phyloP scores from a whole-genome alignment of 2,329 filamentous ascomycete species.

The Talaromyces sp. region DNA sequence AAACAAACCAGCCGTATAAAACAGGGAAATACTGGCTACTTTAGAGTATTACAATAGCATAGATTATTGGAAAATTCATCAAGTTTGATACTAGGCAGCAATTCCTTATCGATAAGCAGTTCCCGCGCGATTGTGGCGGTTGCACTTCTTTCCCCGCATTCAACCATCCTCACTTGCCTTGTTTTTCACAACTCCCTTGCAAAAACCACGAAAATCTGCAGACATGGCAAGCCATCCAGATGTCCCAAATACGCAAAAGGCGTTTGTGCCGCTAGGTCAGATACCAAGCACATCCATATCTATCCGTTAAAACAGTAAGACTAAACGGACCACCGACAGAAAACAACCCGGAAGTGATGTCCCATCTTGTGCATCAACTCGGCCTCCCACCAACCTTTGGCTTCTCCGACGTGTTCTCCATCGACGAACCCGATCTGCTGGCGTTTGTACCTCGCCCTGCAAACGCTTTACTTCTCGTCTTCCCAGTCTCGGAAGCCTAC shows the following conservation, averaged over 20 bases:
- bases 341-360: slow-evolving; percentile 87
- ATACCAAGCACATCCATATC: background rate
- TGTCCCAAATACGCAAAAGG: slow-evolving; percentile 37
- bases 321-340: slow-evolving; percentile 33
- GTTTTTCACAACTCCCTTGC: background rate
- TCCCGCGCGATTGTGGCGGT: slow-evolving; percentile 14
- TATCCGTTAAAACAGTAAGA: background rate
- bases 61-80: background rate
- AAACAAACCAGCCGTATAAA: slow-evolving; percentile 15
- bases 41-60: background rate
- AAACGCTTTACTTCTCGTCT: slow-evolving; percentile 83
- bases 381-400: slow-evolving; percentile 72
- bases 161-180: slow-evolving; percentile 2
- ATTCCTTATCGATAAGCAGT: background rate
- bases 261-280: slow-evolving; percentile 45
- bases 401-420: slow-evolving; percentile 88
- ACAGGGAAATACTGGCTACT: background rate
- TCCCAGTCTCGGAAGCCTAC: slow-evolving; percentile 76
- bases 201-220: slow-evolving; percentile 7
- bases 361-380: slow-evolving; percentile 70
- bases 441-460: slow-evolving; percentile 83
- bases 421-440: slow-evolving; percentile 79
- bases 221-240: slow-evolving; percentile 31
- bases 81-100: background rate
- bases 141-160: slow-evolving; percentile 13